phyloP scores from a whole-genome alignment of 495 filamentous ascomycete species.

The Penicillium paradoxum region DNA sequence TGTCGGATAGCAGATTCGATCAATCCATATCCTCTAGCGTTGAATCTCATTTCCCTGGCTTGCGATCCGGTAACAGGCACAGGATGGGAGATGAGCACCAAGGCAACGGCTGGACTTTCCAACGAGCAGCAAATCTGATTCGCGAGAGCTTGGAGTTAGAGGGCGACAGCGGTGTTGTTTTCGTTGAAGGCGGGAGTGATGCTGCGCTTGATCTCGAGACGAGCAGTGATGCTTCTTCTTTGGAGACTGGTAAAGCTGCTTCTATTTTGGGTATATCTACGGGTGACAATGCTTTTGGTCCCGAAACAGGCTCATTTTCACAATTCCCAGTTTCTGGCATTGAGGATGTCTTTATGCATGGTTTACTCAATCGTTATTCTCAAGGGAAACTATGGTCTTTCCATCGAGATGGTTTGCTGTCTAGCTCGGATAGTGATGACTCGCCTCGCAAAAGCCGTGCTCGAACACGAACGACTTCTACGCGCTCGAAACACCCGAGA shows the following conservation, averaged over 20 bases:
- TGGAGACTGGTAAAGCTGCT: constrained; percentile 21
- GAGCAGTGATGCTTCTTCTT: constrained; percentile 23
- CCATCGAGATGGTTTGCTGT: constrained; percentile 43
- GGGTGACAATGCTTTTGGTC: constrained; percentile 25
- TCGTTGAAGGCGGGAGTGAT: constrained; percentile 36
- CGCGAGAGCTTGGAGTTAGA: constrained; percentile 51
- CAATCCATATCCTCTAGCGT: constrained; percentile 13
- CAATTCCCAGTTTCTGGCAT: constrained; percentile 26
- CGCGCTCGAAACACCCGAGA: constrained; percentile 30
- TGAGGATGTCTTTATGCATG: constrained; percentile 39
- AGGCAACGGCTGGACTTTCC: constrained; percentile 41
- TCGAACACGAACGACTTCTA: not conserved
- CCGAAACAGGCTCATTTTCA: constrained; percentile 14
- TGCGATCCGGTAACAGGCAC: constrained; percentile 19
- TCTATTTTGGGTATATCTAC: constrained; percentile 32
- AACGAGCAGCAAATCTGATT: constrained; percentile 51
- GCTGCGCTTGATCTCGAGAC: constrained; percentile 18
- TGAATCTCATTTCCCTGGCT: constrained; percentile 21
- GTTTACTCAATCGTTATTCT: constrained; percentile 51
- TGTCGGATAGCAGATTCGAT: constrained; percentile 23
- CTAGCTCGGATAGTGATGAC: constrained; percentile 38
- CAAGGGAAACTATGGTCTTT: constrained; percentile 61
- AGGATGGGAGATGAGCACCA: constrained; percentile 21
- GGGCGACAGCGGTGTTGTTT: constrained; percentile 46
- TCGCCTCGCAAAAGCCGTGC: constrained; percentile 19